These are phyloP conservation scores for Hymenoscyphus fructigenus DNA, from an alignment of 2,329 filamentous ascomycete genomes.

Conservation along the genomic window DNA sequence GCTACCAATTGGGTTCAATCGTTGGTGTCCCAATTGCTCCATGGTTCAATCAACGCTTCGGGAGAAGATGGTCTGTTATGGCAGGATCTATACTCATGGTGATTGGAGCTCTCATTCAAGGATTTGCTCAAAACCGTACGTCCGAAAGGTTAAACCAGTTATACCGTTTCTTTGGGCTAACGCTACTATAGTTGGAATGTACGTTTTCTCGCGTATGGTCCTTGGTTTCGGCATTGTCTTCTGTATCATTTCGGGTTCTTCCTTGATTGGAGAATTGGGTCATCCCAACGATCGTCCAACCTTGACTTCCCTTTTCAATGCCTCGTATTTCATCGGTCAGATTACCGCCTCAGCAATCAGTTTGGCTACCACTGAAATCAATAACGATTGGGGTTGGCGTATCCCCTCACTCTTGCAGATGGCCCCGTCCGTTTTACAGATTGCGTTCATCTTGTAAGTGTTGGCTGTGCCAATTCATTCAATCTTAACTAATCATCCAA, in stretches of 20 bases:
- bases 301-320: constrained; percentile 54
- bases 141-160: constrained; percentile 11
- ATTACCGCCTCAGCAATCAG: constrained; percentile 46
- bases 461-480: not conserved
- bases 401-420: constrained; percentile 44
- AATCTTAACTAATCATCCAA: constrained; percentile 7
- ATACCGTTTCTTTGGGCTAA: constrained; percentile 32
- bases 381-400: constrained; percentile 42
- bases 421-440: constrained; percentile 26
- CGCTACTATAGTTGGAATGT: constrained; percentile 45
- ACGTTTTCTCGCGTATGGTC: constrained; percentile 51
- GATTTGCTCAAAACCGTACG: constrained; percentile 37
- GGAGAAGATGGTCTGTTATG: constrained; percentile 54
- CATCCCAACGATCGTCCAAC: constrained; percentile 54
- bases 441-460: constrained; percentile 28
- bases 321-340: constrained; percentile 50
- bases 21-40: constrained; percentile 54
- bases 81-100: constrained; percentile 55
- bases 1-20: constrained; percentile 56
- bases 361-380: constrained; percentile 45
- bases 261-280: constrained; percentile 53
- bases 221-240: constrained; percentile 53
- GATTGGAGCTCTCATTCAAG: constrained; percentile 54
- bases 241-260: constrained; percentile 51
- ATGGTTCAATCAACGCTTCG: constrained; percentile 49